Evolutionary conservation across 1,139 yeast genomes (phyloP), one percentile per base, ranked within the genome.

Genomic region (Yamadazyma diddensiae): DNA sequence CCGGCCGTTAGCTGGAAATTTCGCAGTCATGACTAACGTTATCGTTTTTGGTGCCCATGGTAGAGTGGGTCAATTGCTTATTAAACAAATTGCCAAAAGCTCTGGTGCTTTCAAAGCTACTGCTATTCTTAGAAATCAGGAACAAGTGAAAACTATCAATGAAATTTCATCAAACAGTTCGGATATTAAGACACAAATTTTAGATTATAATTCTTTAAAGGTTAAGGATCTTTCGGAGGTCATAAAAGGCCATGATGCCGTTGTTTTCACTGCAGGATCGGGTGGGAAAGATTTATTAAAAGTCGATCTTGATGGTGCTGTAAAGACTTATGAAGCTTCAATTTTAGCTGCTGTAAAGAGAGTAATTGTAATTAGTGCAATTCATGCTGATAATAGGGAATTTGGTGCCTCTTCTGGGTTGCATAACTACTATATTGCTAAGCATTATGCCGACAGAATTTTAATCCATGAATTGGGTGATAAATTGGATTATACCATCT

Each of bases 251-350:
- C 68, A 62, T 28, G 78, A 76, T 46, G 79, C 77, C 5, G 76
- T 79, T 5, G 75, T 80, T 1, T 75, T 79, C 56, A 61, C 74
- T 28, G 85, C 82, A 1, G 86, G 86, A 5, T 76, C 83, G 2
- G 80, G 75, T 5, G 85, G 84, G 2, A 69, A 67, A 35, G 56
- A 66, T 31, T 65, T 79, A 10, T 59, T 77, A 31, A 62, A 67
- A 15, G 75, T 79, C 10, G 87, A 80, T 47, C 58, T 78, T 34
- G 85, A 79, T 47, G 82, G 80, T 4, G 79, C 79, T 5, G 76
- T 75, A 23, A 74, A 75, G 47, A 66, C 73, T 2, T 65, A 73
- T 35, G 83, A 78, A 46, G 84, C 82, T 1, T 59, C 77, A 11
- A 68, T 66, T 23, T 43, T 46, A 29, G 73, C 70, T n/a, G 57